A percentile compares a stretch with the other conserved stretches of the same genome.
These are phyloP conservation scores for Phytophthora kernoviae DNA, from an alignment of 352 stramenopile genomes.

Conservation along the genomic window DNA sequence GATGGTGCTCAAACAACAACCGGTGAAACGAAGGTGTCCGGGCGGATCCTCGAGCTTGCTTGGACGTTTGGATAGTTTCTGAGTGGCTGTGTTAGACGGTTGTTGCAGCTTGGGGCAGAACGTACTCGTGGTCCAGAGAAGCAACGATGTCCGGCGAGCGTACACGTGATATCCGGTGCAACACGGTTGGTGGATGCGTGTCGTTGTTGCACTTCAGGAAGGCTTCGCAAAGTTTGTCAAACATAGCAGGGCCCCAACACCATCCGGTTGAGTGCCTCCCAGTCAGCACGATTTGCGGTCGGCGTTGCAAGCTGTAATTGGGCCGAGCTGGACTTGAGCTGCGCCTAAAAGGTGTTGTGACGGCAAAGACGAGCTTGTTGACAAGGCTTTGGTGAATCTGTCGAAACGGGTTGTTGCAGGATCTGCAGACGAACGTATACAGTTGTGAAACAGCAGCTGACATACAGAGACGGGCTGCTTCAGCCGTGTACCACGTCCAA, in stretches of 20 bases:
- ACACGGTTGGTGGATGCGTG: slow-evolving; percentile 19
- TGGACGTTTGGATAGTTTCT: slow-evolving; percentile 11
- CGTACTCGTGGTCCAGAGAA: slow-evolving; percentile 32
- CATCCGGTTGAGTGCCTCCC: slow-evolving; percentile 15
- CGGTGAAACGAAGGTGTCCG: neutral
- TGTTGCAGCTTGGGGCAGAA: slow-evolving; percentile 21
- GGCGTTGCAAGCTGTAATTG: neutral
- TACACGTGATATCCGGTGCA: slow-evolving; percentile 20
- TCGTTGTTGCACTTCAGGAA: slow-evolving; percentile 30
- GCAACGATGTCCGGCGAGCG: slow-evolving; percentile 6
- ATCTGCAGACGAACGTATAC: slow-evolving; percentile 1
- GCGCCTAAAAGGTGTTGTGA: neutral
- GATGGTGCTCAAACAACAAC: neutral
- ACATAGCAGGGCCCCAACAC: slow-evolving; percentile 25
- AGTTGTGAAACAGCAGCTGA: slow-evolving; percentile 10
- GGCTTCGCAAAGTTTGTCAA: slow-evolving; percentile 7
- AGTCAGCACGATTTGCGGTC: slow-evolving; percentile 12
- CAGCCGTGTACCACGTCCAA: slow-evolving; percentile 15
- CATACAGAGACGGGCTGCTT: slow-evolving; percentile 13
- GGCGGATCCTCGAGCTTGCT: slow-evolving; percentile 14
- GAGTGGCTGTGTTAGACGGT: slow-evolving; percentile 19
- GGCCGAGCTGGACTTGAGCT: slow-evolving; percentile 15
- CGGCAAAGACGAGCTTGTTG: neutral
- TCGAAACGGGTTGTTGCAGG: neutral
- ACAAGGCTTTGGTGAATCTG: neutral